Percentiles rank a stretch among this genome's conserved stretches.
Conservation (phyloP, 768 basidiomycete species). For the Psilocybe azurescens region DNA sequence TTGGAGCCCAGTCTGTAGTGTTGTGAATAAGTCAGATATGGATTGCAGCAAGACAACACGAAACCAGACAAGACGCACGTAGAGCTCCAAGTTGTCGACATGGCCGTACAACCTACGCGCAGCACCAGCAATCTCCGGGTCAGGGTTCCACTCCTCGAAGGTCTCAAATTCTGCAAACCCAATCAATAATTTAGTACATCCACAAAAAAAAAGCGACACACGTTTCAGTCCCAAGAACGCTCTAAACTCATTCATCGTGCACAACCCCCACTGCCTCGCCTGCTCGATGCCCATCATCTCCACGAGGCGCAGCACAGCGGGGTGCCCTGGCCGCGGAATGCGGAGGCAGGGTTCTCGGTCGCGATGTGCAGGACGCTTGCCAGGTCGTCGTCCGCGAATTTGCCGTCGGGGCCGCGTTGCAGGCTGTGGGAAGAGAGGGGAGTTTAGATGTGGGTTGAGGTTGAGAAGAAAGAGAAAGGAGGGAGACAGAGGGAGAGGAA, state of each 20-base stretch:
- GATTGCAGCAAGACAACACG: neutral
- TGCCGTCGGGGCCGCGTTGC: constrained; percentile 16
- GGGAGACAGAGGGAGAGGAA: too few relatives aligned
- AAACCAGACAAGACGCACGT: constrained; percentile 28
- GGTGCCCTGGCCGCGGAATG: constrained; percentile 46
- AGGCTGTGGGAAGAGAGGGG: neutral
- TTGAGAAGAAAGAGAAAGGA: too few relatives aligned
- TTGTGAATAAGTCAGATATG: neutral
- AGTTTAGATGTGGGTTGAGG: too few relatives aligned
- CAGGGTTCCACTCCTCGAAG: constrained; percentile 61
- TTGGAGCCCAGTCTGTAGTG: constrained; percentile 32
- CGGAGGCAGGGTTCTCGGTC: constrained; percentile 18
- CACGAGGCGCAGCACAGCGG: constrained; percentile 49
- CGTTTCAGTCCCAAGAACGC: constrained; percentile 52
- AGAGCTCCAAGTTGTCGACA: constrained; percentile 39
- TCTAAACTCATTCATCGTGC: constrained; percentile 62
- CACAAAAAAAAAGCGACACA: constrained; percentile 20
- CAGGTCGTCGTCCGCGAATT: constrained; percentile 19
- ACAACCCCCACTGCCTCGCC: constrained; percentile 59
- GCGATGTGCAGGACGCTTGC: constrained; percentile 17
- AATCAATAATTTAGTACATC: too few relatives aligned
- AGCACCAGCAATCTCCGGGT: constrained; percentile 22
- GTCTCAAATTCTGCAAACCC: constrained; percentile 46
- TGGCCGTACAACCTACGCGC: constrained; percentile 39
- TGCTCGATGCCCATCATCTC: constrained; percentile 66